A percentile compares a stretch with the other conserved stretches of the same genome.
Evolutionary conservation across 352 stramenopile species (phyloP).

Genomic region (Phytophthora litchii): DNA sequence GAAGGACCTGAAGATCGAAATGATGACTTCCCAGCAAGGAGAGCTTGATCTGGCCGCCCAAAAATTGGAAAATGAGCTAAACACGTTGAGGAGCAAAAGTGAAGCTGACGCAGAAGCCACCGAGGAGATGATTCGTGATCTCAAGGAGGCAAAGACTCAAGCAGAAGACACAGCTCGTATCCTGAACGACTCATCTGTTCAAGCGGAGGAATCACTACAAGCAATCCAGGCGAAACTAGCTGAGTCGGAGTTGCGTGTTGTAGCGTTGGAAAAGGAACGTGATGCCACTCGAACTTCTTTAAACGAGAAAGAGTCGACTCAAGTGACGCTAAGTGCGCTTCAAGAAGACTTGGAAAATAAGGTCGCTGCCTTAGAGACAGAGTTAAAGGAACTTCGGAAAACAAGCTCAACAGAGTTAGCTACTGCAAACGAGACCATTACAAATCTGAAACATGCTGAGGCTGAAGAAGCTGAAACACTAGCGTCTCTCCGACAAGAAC

Average conservation of each 20-base stretch:
- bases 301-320: slow-evolving; percentile 36
- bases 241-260: slow-evolving; percentile 28
- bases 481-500: slow-evolving; percentile 31
- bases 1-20: slow-evolving; percentile 45
- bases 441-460: slow-evolving; percentile 13
- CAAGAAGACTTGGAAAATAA: slow-evolving; percentile 41
- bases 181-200: slow-evolving; percentile 19
- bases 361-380: slow-evolving; percentile 22
- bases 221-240: slow-evolving; percentile 22
- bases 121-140: slow-evolving; percentile 26
- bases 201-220: slow-evolving; percentile 23
- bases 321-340: slow-evolving; percentile 34
- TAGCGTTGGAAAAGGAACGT: slow-evolving; percentile 33
- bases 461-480: slow-evolving; percentile 24
- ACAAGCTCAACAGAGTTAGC: slow-evolving; percentile 26
- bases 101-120: slow-evolving; percentile 22
- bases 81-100: slow-evolving; percentile 27
- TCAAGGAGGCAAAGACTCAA: slow-evolving; percentile 27
- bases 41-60: slow-evolving; percentile 31
- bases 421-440: slow-evolving; percentile 33
- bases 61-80: slow-evolving; percentile 37
- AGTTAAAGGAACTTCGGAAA: slow-evolving; percentile 27
- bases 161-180: slow-evolving; percentile 22
- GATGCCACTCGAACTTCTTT: slow-evolving; percentile 37
- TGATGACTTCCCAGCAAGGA: slow-evolving; percentile 40